Conservation (phyloP, 2,329 filamentous ascomycete genomes). For the Cercospora sp. region DNA sequence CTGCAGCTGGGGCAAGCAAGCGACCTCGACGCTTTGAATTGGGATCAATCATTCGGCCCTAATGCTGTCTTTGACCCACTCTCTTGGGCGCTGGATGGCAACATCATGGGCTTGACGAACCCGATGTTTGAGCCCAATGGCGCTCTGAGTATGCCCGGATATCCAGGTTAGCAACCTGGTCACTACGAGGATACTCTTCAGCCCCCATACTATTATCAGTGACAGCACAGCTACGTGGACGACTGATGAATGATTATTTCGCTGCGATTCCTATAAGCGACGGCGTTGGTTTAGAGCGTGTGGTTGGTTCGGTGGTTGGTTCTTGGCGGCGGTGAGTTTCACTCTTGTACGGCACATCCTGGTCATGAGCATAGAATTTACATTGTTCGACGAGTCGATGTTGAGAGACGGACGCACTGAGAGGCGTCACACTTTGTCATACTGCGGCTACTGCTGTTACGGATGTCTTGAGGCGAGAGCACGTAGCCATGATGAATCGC, state of each 20-base stretch:
- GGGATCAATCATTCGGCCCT: constrained; percentile 43
- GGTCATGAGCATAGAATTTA: not conserved
- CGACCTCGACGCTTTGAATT: constrained; percentile 34
- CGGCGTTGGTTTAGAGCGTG: not conserved
- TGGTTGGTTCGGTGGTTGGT: not conserved
- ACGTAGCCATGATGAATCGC: not conserved
- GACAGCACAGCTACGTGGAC: not conserved
- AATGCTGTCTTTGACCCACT: constrained; percentile 91
- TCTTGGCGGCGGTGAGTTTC: not conserved
- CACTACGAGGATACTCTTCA: not conserved
- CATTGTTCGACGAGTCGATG: not conserved
- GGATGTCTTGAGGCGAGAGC: not conserved
- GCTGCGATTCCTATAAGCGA: not conserved
- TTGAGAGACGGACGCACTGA: not conserved
- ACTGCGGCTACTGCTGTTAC: not conserved
- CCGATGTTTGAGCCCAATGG: constrained; percentile 25
- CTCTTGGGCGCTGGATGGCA: constrained; percentile 88
- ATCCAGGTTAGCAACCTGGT: constrained; percentile 14
- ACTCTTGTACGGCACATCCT: not conserved
- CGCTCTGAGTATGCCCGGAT: constrained; percentile 8
- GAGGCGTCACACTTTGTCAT: not conserved
- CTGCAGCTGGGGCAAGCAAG: constrained; percentile 22
- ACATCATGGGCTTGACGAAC: constrained; percentile 50
- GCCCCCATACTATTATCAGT: not conserved
- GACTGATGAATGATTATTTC: not conserved